phyloP scores from a whole-genome alignment of 106 monocot genomes.

The Dioscorea dumetorum region DNA sequence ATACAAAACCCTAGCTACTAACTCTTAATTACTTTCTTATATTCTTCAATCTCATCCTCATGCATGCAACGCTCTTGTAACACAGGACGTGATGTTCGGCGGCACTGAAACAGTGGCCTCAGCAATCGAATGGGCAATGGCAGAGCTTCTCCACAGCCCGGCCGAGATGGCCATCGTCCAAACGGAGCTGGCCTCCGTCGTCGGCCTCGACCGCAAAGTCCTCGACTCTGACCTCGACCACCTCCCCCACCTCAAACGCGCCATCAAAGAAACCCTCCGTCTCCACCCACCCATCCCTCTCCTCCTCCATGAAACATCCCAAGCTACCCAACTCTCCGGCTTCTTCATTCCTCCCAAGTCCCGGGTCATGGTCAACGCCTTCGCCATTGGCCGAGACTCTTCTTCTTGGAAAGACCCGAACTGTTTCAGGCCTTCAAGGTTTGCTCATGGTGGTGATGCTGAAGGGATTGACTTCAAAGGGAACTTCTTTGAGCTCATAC shows the following conservation, averaged over 20 bases:
- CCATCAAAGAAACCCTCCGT: constrained; percentile 74
- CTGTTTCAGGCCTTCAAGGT: constrained; percentile 45
- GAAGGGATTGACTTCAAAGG: constrained; percentile 48
- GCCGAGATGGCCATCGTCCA: constrained; percentile 39
- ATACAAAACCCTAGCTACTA: too few species aligned
- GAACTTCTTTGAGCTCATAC: constrained; percentile 55
- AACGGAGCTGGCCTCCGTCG: constrained; percentile 37
- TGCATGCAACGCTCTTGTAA: not conserved
- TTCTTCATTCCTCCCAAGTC: constrained; percentile 37
- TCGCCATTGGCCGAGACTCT: constrained; percentile 61
- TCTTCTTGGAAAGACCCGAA: constrained; percentile 49
- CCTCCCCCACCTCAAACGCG: constrained; percentile 56
- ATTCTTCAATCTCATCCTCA: not conserved
- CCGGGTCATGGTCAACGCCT: constrained; percentile 61
- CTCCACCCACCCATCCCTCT: constrained; percentile 81
- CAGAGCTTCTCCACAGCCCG: constrained; percentile 63
- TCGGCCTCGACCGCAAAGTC: constrained; percentile 53
- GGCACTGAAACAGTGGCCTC: constrained; percentile 83
- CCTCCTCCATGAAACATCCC: constrained; percentile 62
- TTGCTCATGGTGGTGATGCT: constrained; percentile 21
- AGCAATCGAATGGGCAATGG: constrained; percentile 74
- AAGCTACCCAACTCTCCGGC: constrained; percentile 45
- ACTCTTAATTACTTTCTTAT: too few species aligned
- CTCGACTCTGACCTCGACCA: constrained; percentile 56
- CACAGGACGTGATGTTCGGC: constrained; percentile 79